These are phyloP conservation scores for Cytidiella melzeri DNA, from an alignment of 768 basidiomycete genomes.

Conservation along the genomic window DNA sequence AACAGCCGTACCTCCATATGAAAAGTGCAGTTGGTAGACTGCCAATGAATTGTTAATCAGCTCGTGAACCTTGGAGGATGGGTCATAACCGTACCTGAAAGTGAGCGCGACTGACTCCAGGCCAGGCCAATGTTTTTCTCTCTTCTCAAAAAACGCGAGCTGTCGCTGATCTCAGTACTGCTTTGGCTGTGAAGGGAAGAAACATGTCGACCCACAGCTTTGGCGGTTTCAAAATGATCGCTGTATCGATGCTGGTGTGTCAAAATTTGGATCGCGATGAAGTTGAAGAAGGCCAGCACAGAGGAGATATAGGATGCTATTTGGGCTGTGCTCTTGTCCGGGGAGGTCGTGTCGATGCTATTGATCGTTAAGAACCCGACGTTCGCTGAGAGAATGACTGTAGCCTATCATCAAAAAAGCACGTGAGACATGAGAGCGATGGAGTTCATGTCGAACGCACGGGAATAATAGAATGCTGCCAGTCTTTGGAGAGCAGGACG, in stretches of 20 bases:
- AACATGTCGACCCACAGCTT: slow-evolving; percentile 29
- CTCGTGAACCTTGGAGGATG: neutral
- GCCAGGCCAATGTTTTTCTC: slow-evolving; percentile 19
- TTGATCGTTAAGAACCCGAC: slow-evolving; percentile 1
- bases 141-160: slow-evolving; percentile 18
- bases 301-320: slow-evolving; percentile 40
- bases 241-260: slow-evolving; percentile 35
- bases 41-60: neutral
- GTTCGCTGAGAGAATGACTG: slow-evolving; percentile 46
- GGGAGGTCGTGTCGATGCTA: slow-evolving; percentile 27
- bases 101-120: slow-evolving; percentile 17
- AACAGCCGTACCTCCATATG: slow-evolving; percentile 21
- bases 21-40: slow-evolving; percentile 23
- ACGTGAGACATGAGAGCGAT: slow-evolving; percentile 16
- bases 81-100: slow-evolving; percentile 1
- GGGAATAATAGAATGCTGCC: slow-evolving; percentile 15
- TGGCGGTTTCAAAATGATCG: slow-evolving; percentile 22
- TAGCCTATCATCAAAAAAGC: slow-evolving; percentile 32
- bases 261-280: slow-evolving; percentile 38
- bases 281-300: slow-evolving; percentile 34
- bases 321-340: slow-evolving; percentile 25
- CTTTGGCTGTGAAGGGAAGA: neutral
- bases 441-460: slow-evolving; percentile 40
- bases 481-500: slow-evolving; percentile 30
- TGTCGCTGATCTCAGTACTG: neutral